These are phyloP conservation scores for Lecanosticta acicola DNA, from an alignment of 2,329 filamentous ascomycete species.

Conservation along the genomic window DNA sequence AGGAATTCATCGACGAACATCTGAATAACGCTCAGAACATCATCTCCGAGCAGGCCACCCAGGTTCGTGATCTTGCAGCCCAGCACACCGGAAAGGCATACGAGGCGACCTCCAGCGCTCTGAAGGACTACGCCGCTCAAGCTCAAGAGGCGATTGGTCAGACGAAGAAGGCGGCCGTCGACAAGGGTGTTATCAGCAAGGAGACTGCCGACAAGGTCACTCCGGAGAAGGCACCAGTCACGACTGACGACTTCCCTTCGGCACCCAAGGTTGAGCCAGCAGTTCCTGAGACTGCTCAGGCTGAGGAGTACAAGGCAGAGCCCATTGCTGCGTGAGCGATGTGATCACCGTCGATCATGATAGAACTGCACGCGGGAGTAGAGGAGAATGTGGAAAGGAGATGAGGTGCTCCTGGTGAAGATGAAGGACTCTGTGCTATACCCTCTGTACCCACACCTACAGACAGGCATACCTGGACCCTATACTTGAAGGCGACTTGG, in stretches of 20 bases:
- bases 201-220: constrained; percentile 29
- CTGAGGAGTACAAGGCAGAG: constrained; percentile 12
- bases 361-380: not conserved
- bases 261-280: constrained; percentile 21
- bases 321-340: constrained; percentile 8
- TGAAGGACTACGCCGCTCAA: constrained; percentile 56
- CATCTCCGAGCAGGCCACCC: constrained; percentile 53
- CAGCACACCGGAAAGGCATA: constrained; percentile 56
- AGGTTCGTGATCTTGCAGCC: constrained; percentile 55
- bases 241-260: constrained; percentile 18
- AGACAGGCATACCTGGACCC: constrained; percentile 7
- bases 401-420: not conserved
- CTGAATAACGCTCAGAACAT: constrained; percentile 50
- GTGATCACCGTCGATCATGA: not conserved
- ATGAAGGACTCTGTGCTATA: not conserved
- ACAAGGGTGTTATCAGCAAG: constrained; percentile 33
- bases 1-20: constrained; percentile 58
- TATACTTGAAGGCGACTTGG: constrained; percentile 2
- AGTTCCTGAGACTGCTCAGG: constrained; percentile 13
- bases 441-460: not conserved
- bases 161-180: constrained; percentile 33
- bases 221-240: constrained; percentile 15
- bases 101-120: constrained; percentile 53
- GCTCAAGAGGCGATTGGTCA: constrained; percentile 52
- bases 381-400: not conserved